A percentile compares a stretch with the other conserved stretches of the same genome.
These are phyloP conservation scores for Solanum chmielewskii DNA, from an alignment of 257 asterid genomes.

Conservation along the genomic window DNA sequence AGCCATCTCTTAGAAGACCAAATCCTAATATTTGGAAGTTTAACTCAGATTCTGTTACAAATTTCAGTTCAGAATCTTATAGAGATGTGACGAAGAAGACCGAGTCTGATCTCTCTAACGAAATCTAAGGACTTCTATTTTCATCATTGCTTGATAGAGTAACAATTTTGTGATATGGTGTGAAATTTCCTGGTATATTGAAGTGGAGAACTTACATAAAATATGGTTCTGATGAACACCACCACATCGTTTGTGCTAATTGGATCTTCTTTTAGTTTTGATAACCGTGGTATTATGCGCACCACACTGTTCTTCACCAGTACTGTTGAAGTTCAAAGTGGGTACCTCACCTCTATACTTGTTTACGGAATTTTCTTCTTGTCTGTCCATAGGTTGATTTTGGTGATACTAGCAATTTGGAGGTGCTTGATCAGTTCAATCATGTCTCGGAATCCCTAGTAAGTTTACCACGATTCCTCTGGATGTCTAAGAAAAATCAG, in stretches of 20 bases:
- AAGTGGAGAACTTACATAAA: neutral
- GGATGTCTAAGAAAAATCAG: neutral
- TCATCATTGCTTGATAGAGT: neutral
- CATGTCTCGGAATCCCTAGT: conserved; percentile 36
- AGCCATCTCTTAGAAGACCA: neutral
- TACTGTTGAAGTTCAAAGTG: neutral
- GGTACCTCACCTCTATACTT: neutral
- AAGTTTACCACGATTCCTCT: conserved; percentile 9
- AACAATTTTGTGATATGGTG: neutral
- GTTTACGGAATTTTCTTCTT: neutral
- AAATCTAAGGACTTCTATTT: neutral
- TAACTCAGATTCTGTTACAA: neutral
- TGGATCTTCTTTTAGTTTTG: neutral
- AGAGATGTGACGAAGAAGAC: neutral
- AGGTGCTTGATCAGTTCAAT: conserved; percentile 25
- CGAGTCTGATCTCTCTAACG: neutral
- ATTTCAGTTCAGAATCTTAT: neutral
- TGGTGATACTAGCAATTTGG: conserved; percentile 12
- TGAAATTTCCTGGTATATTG: neutral
- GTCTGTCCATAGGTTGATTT: conserved; percentile 34
- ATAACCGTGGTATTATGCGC: neutral
- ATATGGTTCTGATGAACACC: neutral
- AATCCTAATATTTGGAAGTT: neutral
- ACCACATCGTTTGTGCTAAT: neutral
- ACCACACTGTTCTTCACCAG: neutral